Evolutionary conservation across 176 grass and related monocot species (phyloP), one percentile per base, ranked within the genome.

Genomic region (Aegilops speltoides): DNA sequence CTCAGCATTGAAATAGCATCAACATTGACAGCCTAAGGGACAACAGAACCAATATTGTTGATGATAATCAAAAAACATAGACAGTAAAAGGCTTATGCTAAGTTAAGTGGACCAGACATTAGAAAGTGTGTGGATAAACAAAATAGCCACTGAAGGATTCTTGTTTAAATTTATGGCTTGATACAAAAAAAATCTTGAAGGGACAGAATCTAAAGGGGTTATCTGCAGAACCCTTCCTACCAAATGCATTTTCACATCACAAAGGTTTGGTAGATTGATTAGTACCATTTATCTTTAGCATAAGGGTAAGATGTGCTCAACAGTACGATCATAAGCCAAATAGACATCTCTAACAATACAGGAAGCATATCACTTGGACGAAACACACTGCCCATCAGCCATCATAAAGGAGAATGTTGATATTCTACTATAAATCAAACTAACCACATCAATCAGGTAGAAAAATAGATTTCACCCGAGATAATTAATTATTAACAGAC

Each of bases 11-110:
- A 86, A 77, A 94, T 88, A 45, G 78, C 79, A 87, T 95, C 82
- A 84, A 88, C 96, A 43, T 95, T 77, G 50, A 94, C 96, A 89
- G 93, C 96, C 96, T 98, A 86, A 65, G 65, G 24, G 61, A 66
- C 3, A 63, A 84, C 50, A 68, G 26, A 65, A 20, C 0, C 7
- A 83, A 25, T 25, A 73, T 50, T 20, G 40, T n/a, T 56, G 32
- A 12, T 29, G 26, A 87, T 32, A 73, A 25, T 48, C 6, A 28
- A 78, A 80, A 45, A 46, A 22, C 2, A 31, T 37, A 45, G 8
- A 17, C 8, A 62, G 48, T 6, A 82, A 61, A 33, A 28, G n/a
- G 23, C 50, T 73, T 73, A 20, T 73, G 23, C 15, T 40, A 62
- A 83, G 4, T 62, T 37, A 80, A 64, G 56, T 43, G 68, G 38